Evolutionary conservation across 2,329 filamentous ascomycete genomes (phyloP).

Genomic region (Ophiostoma piceae): DNA sequence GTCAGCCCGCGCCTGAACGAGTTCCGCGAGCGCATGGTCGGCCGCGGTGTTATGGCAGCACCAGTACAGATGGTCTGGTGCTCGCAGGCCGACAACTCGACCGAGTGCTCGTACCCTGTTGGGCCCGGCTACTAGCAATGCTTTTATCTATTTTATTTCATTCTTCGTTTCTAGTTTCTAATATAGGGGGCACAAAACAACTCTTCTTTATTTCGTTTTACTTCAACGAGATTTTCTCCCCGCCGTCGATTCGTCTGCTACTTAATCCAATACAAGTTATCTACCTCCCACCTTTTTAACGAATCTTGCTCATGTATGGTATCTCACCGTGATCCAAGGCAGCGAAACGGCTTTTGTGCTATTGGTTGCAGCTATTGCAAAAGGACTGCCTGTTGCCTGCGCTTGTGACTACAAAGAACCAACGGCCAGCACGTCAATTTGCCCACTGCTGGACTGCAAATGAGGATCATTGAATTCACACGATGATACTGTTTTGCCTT

Average conservation of each 20-base stretch:
- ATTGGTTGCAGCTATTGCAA: neutral
- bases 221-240: neutral
- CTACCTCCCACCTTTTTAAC: too few species aligned
- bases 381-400: neutral
- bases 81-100: conserved; percentile 52
- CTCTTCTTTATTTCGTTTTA: neutral
- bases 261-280: neutral
- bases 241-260: neutral
- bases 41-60: conserved; percentile 56
- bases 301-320: too few species aligned
- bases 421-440: neutral
- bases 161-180: neutral
- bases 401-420: neutral
- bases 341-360: neutral
- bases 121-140: conserved; percentile 23
- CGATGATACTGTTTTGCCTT: neutral
- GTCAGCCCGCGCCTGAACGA: conserved; percentile 66
- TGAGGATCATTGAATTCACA: neutral
- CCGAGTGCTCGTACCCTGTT: conserved; percentile 39
- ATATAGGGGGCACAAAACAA: neutral
- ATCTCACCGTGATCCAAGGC: neutral
- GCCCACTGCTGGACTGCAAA: neutral
- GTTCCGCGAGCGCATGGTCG: conserved; percentile 70
- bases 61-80: conserved; percentile 71
- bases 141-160: neutral